Conservation (phyloP, 768 basidiomycete species). For the Rhodocollybia butyracea region DNA sequence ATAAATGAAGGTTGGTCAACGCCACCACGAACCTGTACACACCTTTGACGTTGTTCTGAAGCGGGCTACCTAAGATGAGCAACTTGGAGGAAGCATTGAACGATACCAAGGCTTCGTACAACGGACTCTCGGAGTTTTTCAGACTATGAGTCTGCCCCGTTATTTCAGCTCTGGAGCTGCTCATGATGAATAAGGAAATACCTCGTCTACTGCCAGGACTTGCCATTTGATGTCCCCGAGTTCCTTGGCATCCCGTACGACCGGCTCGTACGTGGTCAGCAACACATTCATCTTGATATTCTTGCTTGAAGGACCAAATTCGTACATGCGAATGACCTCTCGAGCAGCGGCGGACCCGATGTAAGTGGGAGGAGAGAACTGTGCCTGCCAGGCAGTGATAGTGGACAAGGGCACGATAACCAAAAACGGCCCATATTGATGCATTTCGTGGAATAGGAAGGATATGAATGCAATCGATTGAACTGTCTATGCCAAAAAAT, state of each 20-base stretch:
- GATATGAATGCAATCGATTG: conserved; percentile 95
- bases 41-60: conserved; percentile 99
- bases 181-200: too few relatives aligned
- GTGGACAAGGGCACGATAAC: conserved; percentile 98
- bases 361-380: conserved; percentile 95
- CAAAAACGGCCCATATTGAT: conserved; percentile 95
- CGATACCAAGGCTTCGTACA: conserved; percentile 89
- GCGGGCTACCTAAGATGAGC: conserved; percentile 95
- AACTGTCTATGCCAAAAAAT: conserved; percentile 66
- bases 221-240: conserved; percentile 97
- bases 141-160: conserved; percentile 98
- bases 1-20: conserved; percentile 12
- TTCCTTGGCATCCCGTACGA: conserved; percentile 85
- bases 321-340: conserved; percentile 87
- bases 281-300: conserved; percentile 96
- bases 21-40: conserved; percentile 15
- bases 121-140: conserved; percentile 96
- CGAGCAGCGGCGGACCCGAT: conserved; percentile 87
- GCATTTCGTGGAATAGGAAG: conserved; percentile 87
- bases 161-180: too few relatives aligned
- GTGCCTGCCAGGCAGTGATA: conserved; percentile 96
- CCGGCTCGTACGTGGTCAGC: conserved; percentile 95
- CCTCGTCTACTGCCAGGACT: conserved; percentile 93
- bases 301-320: conserved; percentile 87
- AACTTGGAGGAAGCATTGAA: conserved; percentile 91